Evolutionary conservation across 306 rosid genomes (phyloP).

Genomic region (Prinsepia uniflora): DNA sequence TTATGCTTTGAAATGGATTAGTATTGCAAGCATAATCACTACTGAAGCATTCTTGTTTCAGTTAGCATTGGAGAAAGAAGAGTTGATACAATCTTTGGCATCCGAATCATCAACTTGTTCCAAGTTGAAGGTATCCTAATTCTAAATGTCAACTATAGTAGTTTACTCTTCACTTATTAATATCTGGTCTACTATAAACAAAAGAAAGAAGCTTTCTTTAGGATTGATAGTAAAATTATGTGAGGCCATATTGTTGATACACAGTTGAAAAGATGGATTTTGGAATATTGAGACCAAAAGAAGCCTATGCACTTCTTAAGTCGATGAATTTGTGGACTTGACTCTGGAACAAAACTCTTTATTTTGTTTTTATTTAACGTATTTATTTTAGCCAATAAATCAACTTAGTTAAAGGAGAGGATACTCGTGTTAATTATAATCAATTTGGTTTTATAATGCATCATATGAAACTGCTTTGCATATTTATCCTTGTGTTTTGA

Average conservation of each 20-base stretch:
- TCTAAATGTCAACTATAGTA: background rate
- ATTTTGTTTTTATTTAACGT: background rate
- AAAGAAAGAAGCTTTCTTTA: background rate
- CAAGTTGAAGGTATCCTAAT: slow-evolving; percentile 61
- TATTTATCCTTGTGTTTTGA: background rate
- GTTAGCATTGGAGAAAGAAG: slow-evolving; percentile 92
- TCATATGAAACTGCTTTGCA: background rate
- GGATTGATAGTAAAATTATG: background rate
- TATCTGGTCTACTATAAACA: background rate
- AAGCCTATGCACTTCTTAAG: background rate
- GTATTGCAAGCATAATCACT: slow-evolving; percentile 9
- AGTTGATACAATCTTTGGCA: slow-evolving; percentile 64
- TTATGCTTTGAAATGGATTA: background rate
- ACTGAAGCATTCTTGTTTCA: slow-evolving; percentile 37
- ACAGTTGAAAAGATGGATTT: background rate
- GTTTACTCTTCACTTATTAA: background rate
- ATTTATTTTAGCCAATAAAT: background rate
- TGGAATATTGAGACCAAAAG: background rate
- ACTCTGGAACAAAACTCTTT: background rate
- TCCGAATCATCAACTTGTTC: slow-evolving; percentile 74
- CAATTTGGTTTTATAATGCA: background rate
- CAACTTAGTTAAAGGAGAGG: background rate
- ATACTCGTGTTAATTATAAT: background rate
- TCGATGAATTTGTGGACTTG: background rate
- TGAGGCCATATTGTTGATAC: background rate